Base-by-base conservation (phyloP, 495 filamentous ascomycete species). In the Penicillium malachiteum region DNA sequence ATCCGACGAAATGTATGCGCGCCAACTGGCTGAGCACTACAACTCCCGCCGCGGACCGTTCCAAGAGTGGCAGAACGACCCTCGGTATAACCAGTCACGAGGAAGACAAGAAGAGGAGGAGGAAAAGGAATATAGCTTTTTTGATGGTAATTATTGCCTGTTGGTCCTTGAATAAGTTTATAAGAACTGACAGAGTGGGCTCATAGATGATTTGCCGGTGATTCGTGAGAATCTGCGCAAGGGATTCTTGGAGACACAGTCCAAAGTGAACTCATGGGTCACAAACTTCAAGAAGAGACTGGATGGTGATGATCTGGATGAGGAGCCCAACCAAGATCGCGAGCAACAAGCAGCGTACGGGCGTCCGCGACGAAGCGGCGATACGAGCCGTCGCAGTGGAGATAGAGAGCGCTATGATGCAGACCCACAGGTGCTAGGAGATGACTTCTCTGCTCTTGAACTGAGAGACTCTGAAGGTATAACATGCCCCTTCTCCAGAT, bases 141-240 rank as follows among this genome's bases (percentile, higher is more conserved):
- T 98, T 67, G 93, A 98, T 68, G 86, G 85, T 88, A 71, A 14
- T 66, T 44, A 26, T 33, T 1, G 11, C 21, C 5, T 33, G 31
- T 39, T 39, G 12, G 16, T 16, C 5, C 14, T 52, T 42, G 41
- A 12, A 7, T 26, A 35, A 32, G 5, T 37, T 33, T 34, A 9
- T 12, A 7, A 46, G 43, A 13, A 14, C 26, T 46, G 26, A 46
- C 43, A 7, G 21, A n/a, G 21, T 65, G 35, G 37, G 39, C 38
- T 38, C 50, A 51, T 62, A 82, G 94, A 98, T 65, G 94, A 98
- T 61, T 80, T 98, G 42, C 94, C 94, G 3, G 86, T 92, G 45
- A 97, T 98, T 68, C 87, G 86, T 55, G 90, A 96, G 64, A 97
- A 95, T 58, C 83, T 98, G 58, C 88, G 86, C 62, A 96, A 97